Evolutionary conservation across 2,329 filamentous ascomycete species (phyloP).

Genomic region (Pyrenophora graminea): DNA sequence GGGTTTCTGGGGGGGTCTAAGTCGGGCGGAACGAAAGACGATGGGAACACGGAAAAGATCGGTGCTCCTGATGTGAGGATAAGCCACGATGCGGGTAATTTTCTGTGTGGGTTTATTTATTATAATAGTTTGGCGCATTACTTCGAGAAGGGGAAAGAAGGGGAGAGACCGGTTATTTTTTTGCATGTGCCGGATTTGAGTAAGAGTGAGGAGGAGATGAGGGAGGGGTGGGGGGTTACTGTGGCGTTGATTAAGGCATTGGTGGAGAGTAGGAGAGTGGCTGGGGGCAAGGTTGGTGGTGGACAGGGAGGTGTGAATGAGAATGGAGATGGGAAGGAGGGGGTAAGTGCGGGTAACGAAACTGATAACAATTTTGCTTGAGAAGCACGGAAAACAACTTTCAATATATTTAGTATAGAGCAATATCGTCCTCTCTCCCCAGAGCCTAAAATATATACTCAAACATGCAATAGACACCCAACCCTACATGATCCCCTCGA

Average conservation of each 20-base stretch:
- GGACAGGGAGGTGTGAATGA: background rate
- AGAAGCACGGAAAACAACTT: no score
- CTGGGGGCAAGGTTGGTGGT: constrained; percentile 20
- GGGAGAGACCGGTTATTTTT: constrained; percentile 41
- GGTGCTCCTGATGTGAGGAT: constrained; percentile 31
- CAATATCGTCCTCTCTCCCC: no score
- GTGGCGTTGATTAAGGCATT: constrained; percentile 42
- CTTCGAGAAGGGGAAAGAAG: constrained; percentile 20
- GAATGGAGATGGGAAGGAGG: background rate
- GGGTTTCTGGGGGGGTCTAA: background rate
- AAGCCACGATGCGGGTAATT: constrained; percentile 42
- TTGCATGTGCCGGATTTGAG: constrained; percentile 45
- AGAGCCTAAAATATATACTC: background rate
- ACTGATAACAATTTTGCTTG: constrained; percentile 22
- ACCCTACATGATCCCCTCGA: constrained; percentile 38
- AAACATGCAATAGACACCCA: background rate
- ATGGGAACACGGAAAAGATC: background rate
- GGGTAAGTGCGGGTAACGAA: constrained; percentile 10
- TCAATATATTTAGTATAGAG: no score
- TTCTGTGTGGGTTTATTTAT: constrained; percentile 46
- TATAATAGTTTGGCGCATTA: constrained; percentile 42
- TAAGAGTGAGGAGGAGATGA: constrained; percentile 29
- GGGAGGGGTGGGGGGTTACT: constrained; percentile 34
- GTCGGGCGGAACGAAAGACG: background rate
- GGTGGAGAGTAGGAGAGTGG: constrained; percentile 34